Evolutionary conservation across 441 rosid genomes (phyloP).

Genomic region (Gossypium laxum): DNA sequence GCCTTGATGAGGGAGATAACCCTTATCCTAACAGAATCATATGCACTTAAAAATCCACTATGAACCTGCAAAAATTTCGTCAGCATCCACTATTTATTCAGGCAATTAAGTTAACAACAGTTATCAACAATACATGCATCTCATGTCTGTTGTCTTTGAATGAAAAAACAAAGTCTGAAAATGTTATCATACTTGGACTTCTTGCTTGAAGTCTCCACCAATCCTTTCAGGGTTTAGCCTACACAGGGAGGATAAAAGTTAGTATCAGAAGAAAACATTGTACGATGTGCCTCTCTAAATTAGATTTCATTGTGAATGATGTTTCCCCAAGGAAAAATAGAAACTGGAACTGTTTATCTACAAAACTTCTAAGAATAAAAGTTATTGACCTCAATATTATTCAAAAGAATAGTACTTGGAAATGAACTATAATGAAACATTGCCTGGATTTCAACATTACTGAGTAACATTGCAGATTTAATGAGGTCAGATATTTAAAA

Average conservation of each 20-base stretch:
- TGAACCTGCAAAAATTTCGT: slow-evolving; percentile 53
- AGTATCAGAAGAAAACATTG: neutral
- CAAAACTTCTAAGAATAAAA: neutral
- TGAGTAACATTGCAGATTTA: neutral
- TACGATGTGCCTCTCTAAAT: neutral
- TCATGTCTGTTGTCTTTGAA: neutral
- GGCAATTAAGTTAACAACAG: neutral
- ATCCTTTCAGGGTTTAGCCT: slow-evolving; percentile 91
- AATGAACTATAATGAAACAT: neutral
- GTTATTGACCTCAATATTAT: neutral
- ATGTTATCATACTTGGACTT: slow-evolving; percentile 50
- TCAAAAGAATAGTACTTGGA: neutral
- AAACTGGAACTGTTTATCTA: neutral
- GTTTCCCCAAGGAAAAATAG: neutral
- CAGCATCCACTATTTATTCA: slow-evolving; percentile 10
- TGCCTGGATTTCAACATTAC: slow-evolving; percentile 1
- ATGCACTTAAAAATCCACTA: slow-evolving; percentile 78
- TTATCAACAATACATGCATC: neutral
- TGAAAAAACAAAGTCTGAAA: neutral
- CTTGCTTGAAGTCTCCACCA: slow-evolving; percentile 89
- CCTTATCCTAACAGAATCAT: slow-evolving; percentile 81
- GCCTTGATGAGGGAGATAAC: slow-evolving; percentile 60
- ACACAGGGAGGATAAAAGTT: slow-evolving; percentile 13
- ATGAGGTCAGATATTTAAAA: neutral
- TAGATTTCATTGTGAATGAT: neutral